Conservation (phyloP, 306 rosid genomes). For the Argentina anserina region DNA sequence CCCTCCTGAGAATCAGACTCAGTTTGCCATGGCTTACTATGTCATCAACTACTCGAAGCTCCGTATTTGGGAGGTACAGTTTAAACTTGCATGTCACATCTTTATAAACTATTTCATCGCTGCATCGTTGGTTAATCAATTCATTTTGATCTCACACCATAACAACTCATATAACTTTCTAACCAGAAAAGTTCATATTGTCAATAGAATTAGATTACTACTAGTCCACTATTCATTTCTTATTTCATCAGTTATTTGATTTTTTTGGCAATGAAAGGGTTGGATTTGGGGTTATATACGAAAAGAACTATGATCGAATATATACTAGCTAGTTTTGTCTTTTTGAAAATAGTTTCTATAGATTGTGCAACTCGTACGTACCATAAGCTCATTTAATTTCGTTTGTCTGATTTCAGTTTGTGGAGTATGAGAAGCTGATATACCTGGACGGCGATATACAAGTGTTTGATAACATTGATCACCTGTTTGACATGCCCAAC, state of each 20-base stretch:
- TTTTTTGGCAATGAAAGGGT: too few relatives aligned
- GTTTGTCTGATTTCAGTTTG: slow-evolving; percentile 26
- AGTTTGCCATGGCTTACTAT: slow-evolving; percentile 49
- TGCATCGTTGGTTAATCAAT: neutral
- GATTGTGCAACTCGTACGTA: neutral
- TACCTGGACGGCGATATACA: slow-evolving; percentile 52
- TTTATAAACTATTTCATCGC: too few relatives aligned
- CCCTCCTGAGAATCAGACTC: slow-evolving; percentile 38
- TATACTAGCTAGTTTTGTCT: neutral
- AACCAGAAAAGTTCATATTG: neutral
- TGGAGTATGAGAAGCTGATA: slow-evolving; percentile 46
- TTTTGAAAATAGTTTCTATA: neutral
- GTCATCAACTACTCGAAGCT: slow-evolving; percentile 65
- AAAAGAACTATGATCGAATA: too few relatives aligned
- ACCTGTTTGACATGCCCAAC: slow-evolving; percentile 34
- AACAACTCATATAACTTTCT: neutral
- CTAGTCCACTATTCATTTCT: neutral
- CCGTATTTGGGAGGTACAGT: slow-evolving; percentile 61
- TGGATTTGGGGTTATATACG: too few relatives aligned
- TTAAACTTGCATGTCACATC: neutral
- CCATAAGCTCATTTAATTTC: neutral
- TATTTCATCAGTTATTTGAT: too few relatives aligned
- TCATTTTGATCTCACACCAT: neutral
- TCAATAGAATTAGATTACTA: too few relatives aligned
- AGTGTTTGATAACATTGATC: slow-evolving; percentile 48